phyloP scores from a whole-genome alignment of 257 asterid genomes.

The Fraxinus quadrangulata region DNA sequence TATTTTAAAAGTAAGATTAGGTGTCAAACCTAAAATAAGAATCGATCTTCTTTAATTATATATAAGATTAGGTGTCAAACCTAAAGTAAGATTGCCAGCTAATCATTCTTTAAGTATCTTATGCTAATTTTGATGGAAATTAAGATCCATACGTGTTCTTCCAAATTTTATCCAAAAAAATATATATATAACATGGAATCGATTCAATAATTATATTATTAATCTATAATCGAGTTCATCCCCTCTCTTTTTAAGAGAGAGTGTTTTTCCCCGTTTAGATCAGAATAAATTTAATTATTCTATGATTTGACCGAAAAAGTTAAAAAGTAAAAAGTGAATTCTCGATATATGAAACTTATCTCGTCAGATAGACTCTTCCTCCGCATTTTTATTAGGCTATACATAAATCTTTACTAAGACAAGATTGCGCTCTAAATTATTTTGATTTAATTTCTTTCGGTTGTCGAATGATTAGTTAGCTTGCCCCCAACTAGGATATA shows the following conservation, averaged over 20 bases:
- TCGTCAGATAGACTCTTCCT: no score
- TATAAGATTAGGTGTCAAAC: conserved; percentile 1
- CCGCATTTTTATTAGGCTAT: no score
- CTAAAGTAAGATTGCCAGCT: neutral
- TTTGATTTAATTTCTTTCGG: no score
- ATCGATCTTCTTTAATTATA: neutral
- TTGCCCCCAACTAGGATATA: no score
- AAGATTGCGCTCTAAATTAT: no score
- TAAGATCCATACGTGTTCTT: conserved; percentile 1
- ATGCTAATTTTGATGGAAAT: conserved; percentile 14
- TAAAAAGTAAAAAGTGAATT: no score
- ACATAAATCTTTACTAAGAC: no score
- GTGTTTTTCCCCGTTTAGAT: neutral
- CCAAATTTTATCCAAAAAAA: neutral
- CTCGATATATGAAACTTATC: no score
- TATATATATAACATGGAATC: neutral
- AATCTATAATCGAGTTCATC: neutral
- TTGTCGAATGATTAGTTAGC: no score
- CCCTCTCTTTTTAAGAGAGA: neutral
- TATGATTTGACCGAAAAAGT: no score
- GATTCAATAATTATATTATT: neutral
- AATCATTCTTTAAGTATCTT: conserved; percentile 19
- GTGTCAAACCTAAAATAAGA: neutral
- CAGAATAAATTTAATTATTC: no score
- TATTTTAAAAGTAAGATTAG: conserved; percentile 6